Percentiles rank a stretch among this genome's conserved stretches.
These are phyloP conservation scores for Pisolithus sp. DNA, from an alignment of 768 basidiomycete genomes.

Conservation along the genomic window DNA sequence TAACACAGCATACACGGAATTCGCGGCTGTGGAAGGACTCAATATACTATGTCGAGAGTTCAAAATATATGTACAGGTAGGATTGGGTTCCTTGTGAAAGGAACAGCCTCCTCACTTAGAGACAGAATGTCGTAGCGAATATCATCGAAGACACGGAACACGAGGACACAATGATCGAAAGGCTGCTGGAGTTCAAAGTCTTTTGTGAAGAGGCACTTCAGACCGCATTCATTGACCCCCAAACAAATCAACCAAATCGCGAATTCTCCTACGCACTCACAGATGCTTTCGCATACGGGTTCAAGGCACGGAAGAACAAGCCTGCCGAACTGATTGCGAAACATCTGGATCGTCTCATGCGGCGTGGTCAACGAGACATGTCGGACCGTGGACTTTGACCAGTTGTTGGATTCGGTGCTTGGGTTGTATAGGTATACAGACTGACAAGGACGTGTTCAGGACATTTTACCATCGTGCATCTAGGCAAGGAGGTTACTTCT, in stretches of 20 bases:
- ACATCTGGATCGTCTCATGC: slow-evolving; percentile 81
- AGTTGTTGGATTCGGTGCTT: slow-evolving; percentile 58
- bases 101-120: background rate
- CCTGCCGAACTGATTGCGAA: slow-evolving; percentile 94
- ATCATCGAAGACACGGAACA: slow-evolving; percentile 57
- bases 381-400: slow-evolving; percentile 59
- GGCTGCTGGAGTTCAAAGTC: slow-evolving; percentile 61
- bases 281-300: slow-evolving; percentile 69
- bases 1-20: slow-evolving; percentile 51
- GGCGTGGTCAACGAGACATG: slow-evolving; percentile 71
- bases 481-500: slow-evolving; percentile 83
- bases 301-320: slow-evolving; percentile 70
- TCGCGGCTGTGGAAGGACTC: slow-evolving; percentile 49
- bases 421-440: slow-evolving; percentile 80
- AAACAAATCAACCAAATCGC: slow-evolving; percentile 36
- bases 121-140: slow-evolving; percentile 48
- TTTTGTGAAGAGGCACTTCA: slow-evolving; percentile 46
- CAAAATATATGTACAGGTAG: slow-evolving; percentile 54
- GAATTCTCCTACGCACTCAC: slow-evolving; percentile 61
- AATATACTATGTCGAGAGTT: slow-evolving; percentile 56
- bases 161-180: slow-evolving; percentile 76
- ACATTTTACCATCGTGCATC: slow-evolving; percentile 85
- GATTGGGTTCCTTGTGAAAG: slow-evolving; percentile 1
- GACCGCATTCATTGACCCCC: slow-evolving; percentile 43
- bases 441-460: slow-evolving; percentile 91